phyloP scores from a whole-genome alignment of 805 yeast genomes.

The Naumovozyma dairenensis region DNA sequence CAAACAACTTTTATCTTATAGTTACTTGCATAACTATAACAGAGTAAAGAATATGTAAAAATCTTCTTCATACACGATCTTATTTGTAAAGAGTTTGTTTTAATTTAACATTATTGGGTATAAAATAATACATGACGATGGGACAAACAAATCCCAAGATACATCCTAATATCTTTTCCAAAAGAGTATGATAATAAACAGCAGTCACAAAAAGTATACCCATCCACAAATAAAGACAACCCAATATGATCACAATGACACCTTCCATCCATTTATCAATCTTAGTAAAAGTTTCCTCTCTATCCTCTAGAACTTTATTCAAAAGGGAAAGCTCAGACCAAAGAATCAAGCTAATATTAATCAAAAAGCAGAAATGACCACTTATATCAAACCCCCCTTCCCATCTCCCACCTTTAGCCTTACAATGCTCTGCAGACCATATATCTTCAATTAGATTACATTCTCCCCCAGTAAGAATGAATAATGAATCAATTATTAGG shows the following conservation, averaged over 20 bases:
- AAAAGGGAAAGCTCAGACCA: slow-evolving; percentile 28
- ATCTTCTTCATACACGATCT: background rate
- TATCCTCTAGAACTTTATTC: slow-evolving; percentile 6
- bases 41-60: too few relatives aligned
- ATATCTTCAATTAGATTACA: slow-evolving; percentile 19
- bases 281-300: slow-evolving; percentile 3
- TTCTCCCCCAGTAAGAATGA: slow-evolving; percentile 28
- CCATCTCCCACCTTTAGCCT: slow-evolving; percentile 33
- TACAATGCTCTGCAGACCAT: slow-evolving; percentile 28
- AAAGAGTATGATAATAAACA: slow-evolving; percentile 68
- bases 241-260: slow-evolving; percentile 4
- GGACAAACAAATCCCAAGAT: slow-evolving; percentile 50
- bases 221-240: slow-evolving; percentile 43
- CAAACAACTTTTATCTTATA: background rate
- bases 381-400: slow-evolving; percentile 42
- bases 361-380: slow-evolving; percentile 42
- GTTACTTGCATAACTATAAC: too few relatives aligned
- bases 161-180: slow-evolving; percentile 67
- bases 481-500: slow-evolving; percentile 26
- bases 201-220: slow-evolving; percentile 56
- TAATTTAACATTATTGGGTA: slow-evolving; percentile 12
- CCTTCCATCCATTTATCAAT: slow-evolving; percentile 4
- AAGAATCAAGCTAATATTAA: slow-evolving; percentile 35
- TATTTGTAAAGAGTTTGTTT: slow-evolving; percentile 4
- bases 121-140: slow-evolving; percentile 33